Base-by-base conservation (phyloP, 2,329 filamentous ascomycete genomes). In the Graphilbum sp. region DNA sequence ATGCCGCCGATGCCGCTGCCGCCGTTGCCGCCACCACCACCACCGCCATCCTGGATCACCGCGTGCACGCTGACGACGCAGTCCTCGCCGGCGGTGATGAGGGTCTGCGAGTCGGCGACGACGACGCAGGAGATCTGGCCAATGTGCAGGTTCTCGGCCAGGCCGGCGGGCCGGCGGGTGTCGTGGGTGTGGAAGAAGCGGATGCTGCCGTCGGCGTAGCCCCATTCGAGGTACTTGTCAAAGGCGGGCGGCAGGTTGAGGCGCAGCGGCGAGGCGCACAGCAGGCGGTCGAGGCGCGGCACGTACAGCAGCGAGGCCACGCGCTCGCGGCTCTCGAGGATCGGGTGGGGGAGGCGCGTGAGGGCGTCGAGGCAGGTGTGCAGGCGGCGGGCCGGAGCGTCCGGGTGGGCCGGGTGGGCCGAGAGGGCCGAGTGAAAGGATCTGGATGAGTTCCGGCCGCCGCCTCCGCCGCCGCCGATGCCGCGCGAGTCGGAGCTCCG, bases 191-290 rank as follows among this genome's bases (percentile, higher is more conserved):
- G 94, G 63, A 98, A 96, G 63, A 98, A 96, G 4, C 90, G 79
- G 21, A 98, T 72, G 47, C 84, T 92, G 48, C 83, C 84, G 55
- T 98, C 90, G 1, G 84, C 81, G 49, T 92, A 96, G 2, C 88
- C 88, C 88, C 88, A 96, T 59, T 95, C 86, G 47, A 96, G 70
- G 50, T 85, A 94, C 49, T 86, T 86, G 57, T 96, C 87, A 52
- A 85, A 93, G 36, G 64, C 62, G 0, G 88, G 87, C 1, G 87
- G 81, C 12, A 96, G 75, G 50, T 95, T 90, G 32, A 95, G 66
- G 17, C 85, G 72, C 57, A 93, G 85, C 0, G 86, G 76, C 15
- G 83, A 81, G 4, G 85, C 79, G 50, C 81, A 92, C 4, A 96
- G 65, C 5, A 96, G 63, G 13, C 83, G 77, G 51, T 95, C 87